Evolutionary conservation across 2,329 filamentous ascomycete genomes (phyloP), one percentile per base, ranked within the genome.

Genomic region (Fusarium anguioides): DNA sequence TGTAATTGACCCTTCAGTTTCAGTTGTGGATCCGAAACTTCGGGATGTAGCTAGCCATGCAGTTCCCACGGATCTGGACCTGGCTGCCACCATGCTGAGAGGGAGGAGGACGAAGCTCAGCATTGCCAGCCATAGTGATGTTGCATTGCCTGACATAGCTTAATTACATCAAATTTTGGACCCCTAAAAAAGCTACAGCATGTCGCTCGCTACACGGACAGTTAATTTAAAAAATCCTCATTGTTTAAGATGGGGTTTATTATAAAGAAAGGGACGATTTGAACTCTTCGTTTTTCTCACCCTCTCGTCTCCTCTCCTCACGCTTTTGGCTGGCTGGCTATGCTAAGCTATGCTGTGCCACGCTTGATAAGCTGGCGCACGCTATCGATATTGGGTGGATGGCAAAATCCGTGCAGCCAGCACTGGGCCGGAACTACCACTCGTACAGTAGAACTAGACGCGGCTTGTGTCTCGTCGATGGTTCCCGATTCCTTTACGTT

Each of bases 21-120:
- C 68, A 64, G 66, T 69, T 55, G 62, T 66, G 62, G 62, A 66
- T 60, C 49, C 26, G 24, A 37, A 45, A 33, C 50, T 27, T 27
- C 26, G 11, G 9, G 24, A 26, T 26, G 24, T 6, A 6, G 24
- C 6, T 26, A 27, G 63, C 35, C 45, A 60, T 47, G 44, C 51
- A 56, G 50, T 60, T 42, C 41, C 57, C 23, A 39, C 44, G 33
- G 59, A 70, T 41, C 51, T 65, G 59, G 55, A 57, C 52, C 49
- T 71, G 29, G 65, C 60, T 41, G 45, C 29, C 12, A 20, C 24
- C n/a, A n/a, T 14, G 44, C n/a, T 23, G 21, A 15, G 15, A 21
- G 26, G 36, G 45, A 48, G 17, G 36, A 27, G n/a, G 46, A 26
- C 31, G 17, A 15, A 14, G 39, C 20, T 48, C 46, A 12, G 31